Evolutionary conservation across 2,329 filamentous ascomycete genomes (phyloP).

Genomic region (Capronia americana): DNA sequence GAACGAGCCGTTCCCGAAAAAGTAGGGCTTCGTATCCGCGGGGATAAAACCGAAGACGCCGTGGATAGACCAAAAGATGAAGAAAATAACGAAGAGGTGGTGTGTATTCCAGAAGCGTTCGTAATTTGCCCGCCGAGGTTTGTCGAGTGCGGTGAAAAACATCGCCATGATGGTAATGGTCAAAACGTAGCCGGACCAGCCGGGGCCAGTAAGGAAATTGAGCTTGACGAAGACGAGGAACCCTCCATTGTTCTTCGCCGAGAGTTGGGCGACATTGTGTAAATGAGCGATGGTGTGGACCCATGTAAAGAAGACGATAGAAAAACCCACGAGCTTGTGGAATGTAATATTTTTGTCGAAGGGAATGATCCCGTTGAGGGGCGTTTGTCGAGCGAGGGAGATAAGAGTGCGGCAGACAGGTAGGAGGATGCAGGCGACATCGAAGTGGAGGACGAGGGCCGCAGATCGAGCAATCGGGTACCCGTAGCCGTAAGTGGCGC

Average conservation of each 20-base stretch:
- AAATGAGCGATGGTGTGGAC: conserved; percentile 87
- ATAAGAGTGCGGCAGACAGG: conserved; percentile 83
- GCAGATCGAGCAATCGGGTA: conserved; percentile 78
- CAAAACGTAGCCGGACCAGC: conserved; percentile 89
- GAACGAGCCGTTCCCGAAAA: conserved; percentile 77
- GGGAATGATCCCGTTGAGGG: conserved; percentile 83
- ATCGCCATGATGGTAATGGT: conserved; percentile 78
- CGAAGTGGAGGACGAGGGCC: conserved; percentile 78
- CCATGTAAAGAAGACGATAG: conserved; percentile 87
- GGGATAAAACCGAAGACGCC: conserved; percentile 91
- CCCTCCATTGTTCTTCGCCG: conserved; percentile 75
- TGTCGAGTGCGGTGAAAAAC: conserved; percentile 77
- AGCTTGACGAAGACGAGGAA: conserved; percentile 78
- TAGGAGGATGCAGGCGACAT: conserved; percentile 74
- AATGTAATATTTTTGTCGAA: conserved; percentile 68
- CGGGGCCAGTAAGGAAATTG: conserved; percentile 80
- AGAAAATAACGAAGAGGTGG: conserved; percentile 86
- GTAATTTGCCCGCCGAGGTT: conserved; percentile 78
- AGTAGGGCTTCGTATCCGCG: conserved; percentile 79
- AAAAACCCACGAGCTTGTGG: conserved; percentile 84
- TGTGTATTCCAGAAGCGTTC: conserved; percentile 92
- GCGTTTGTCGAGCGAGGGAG: conserved; percentile 78
- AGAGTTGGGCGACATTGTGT: conserved; percentile 82
- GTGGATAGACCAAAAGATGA: conserved; percentile 87
- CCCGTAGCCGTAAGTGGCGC: conserved; percentile 74